A percentile compares a stretch with the other conserved stretches of the same genome.
These are phyloP conservation scores for Pythium aristosporum DNA, from an alignment of 352 stramenopile species.

Conservation along the genomic window DNA sequence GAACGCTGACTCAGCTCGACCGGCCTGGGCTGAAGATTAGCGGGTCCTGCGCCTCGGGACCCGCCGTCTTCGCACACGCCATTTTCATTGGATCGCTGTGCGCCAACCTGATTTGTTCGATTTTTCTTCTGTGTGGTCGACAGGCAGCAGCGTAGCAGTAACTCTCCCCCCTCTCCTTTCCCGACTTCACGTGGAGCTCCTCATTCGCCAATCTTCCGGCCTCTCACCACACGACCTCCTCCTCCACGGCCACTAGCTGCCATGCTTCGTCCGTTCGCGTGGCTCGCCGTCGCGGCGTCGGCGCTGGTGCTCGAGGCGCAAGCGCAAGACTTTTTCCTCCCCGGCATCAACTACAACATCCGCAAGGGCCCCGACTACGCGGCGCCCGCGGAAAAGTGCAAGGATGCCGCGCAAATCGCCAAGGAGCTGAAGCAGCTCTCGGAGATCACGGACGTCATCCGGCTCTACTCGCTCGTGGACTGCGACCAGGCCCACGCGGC, in stretches of 20 bases:
- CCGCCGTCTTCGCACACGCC: no score
- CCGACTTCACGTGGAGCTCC: background rate
- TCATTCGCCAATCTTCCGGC: background rate
- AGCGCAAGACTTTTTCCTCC: constrained; percentile 38
- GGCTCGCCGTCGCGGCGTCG: constrained; percentile 29
- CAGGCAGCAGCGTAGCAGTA: no score
- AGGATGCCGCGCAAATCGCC: constrained; percentile 42
- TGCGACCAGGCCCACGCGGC: constrained; percentile 45
- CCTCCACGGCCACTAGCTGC: background rate
- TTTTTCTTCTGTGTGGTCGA: background rate
- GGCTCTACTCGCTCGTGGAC: constrained; percentile 52
- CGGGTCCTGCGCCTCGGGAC: no score
- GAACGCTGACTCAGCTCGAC: no score
- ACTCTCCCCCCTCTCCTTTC: background rate
- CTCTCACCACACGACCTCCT: background rate
- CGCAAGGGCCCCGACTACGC: constrained; percentile 53
- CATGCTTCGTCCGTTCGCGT: constrained; percentile 13
- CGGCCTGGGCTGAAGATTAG: no score
- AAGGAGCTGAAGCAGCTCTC: constrained; percentile 48
- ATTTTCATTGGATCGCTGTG: background rate
- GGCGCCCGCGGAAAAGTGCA: constrained; percentile 52
- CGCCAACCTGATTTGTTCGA: background rate
- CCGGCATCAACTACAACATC: constrained; percentile 80
- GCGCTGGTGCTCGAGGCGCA: constrained; percentile 16
- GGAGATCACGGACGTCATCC: constrained; percentile 48